Base-by-base conservation (phyloP, 306 rosid genomes). In the Argentina anserina region DNA sequence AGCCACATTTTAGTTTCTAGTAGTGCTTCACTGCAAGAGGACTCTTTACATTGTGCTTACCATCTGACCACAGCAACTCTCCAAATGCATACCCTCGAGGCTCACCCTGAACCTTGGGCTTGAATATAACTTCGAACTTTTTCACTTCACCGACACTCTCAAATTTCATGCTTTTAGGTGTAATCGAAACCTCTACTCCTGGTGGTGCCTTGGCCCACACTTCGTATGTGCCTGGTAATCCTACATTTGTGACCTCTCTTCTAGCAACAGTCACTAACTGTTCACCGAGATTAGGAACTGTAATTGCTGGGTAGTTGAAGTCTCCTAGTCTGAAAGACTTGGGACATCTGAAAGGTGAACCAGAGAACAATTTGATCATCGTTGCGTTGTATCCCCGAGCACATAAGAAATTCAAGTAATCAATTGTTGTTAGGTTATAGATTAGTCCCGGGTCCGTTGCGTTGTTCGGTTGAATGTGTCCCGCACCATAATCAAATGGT, bases 241-340 rank as follows among this genome's bases (percentile, higher is more conserved):
- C 91, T 12, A 88, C 96, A 36, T 88, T 90, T 18, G 83, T 88
- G 40, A 86, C 71, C 13, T 28, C 26, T 17, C 67, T 85, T 64
- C 91, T 83, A 20, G 84, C 74, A 70, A 85, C 62, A 6, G 70
- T 81, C 9, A 71, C 34, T 0, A 82, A 15, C 7, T 58, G 9
- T 26, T 17, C 53, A 1, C 31, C 25, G 6, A 76, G 55, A 55
- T 11, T 12, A 0, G 80, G 64, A 39, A 88, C 40, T 37, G 77
- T 43, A 72, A 90, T 84, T n/a, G 93, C 39, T 14, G 96, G 96
- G 82, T 90, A 88, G 55, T 90, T 90, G 59, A 90, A 73, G 77
- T 88, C 83, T 11, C 58, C 62, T 4, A 83, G 33, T 13, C 34
- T 86, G 78, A 65, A 84, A 0, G 78, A 73, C 29, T 49, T 58